Evolutionary conservation across 805 yeast genomes (phyloP).

Genomic region (Debaryomyces prosopidis): DNA sequence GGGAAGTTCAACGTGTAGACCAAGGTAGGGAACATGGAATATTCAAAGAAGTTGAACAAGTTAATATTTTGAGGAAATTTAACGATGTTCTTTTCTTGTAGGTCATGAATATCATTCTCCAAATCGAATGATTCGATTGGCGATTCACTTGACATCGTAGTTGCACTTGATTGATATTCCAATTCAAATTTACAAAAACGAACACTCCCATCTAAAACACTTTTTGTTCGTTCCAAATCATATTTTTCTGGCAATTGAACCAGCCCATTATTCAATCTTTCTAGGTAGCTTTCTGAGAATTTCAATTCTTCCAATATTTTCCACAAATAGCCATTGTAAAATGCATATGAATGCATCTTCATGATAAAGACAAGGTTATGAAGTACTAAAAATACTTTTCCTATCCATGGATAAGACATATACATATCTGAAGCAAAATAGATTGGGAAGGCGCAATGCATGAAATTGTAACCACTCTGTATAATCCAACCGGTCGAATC

Average conservation of each 20-base stretch:
- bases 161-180: conserved; percentile 49
- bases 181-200: conserved; percentile 76
- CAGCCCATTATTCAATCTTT: conserved; percentile 34
- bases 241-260: conserved; percentile 19
- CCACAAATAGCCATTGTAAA: conserved; percentile 91
- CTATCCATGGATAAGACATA: conserved; percentile 81
- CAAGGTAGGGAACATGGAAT: conserved; percentile 85
- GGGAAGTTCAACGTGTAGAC: conserved; percentile 85
- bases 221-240: conserved; percentile 24
- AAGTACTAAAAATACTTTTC: conserved; percentile 76
- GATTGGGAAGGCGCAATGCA: conserved; percentile 53
- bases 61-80: conserved; percentile 76
- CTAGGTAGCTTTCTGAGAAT: conserved; percentile 46
- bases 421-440: conserved; percentile 49
- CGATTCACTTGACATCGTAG: conserved; percentile 11
- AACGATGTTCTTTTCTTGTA: conserved; percentile 12
- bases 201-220: conserved; percentile 47
- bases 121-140: conserved; percentile 10
- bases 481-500: conserved; percentile 58
- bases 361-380: conserved; percentile 86
- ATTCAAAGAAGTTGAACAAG: conserved; percentile 65
- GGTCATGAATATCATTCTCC: conserved; percentile 5
- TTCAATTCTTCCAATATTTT: conserved; percentile 53
- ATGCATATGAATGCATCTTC: conserved; percentile 95
- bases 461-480: conserved; percentile 56